Evolutionary conservation across 2,329 filamentous ascomycete genomes (phyloP).

Genomic region (Neospermospora avenae): DNA sequence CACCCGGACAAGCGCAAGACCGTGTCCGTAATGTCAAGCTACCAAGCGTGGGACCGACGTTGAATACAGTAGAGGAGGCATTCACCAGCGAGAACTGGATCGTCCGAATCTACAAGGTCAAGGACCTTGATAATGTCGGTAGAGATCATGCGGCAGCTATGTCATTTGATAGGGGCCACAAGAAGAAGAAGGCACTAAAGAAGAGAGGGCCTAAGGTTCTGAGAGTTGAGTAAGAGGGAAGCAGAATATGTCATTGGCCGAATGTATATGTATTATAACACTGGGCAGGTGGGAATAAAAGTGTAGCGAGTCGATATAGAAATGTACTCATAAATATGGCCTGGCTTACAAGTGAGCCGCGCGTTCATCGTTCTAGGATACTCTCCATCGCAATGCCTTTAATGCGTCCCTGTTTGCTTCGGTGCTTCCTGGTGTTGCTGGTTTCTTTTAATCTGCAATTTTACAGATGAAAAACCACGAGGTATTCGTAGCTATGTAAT

Average conservation of each 20-base stretch:
- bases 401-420: background rate
- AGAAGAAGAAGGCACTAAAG: conserved; percentile 76
- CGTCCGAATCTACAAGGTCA: conserved; percentile 99
- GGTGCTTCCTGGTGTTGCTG: background rate
- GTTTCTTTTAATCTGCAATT: no score
- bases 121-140: conserved; percentile 94
- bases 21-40: conserved; percentile 79
- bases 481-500: no score
- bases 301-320: conserved; percentile 25
- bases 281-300: conserved; percentile 21
- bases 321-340: conserved; percentile 31
- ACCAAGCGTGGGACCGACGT: conserved; percentile 78
- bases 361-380: background rate
- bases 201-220: conserved; percentile 69
- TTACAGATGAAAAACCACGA: no score
- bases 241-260: conserved; percentile 8
- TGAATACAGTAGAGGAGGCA: conserved; percentile 90
- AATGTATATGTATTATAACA: conserved; percentile 31
- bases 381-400: background rate
- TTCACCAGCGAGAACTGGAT: conserved; percentile 99
- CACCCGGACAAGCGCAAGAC: conserved; percentile 83
- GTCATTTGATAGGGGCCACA: conserved; percentile 74
- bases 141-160: conserved; percentile 73
- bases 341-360: conserved; percentile 19
- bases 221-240: conserved; percentile 60